Evolutionary conservation across 2,329 filamentous ascomycete genomes (phyloP).

Genomic region (Aotearoamyces nothofagi): DNA sequence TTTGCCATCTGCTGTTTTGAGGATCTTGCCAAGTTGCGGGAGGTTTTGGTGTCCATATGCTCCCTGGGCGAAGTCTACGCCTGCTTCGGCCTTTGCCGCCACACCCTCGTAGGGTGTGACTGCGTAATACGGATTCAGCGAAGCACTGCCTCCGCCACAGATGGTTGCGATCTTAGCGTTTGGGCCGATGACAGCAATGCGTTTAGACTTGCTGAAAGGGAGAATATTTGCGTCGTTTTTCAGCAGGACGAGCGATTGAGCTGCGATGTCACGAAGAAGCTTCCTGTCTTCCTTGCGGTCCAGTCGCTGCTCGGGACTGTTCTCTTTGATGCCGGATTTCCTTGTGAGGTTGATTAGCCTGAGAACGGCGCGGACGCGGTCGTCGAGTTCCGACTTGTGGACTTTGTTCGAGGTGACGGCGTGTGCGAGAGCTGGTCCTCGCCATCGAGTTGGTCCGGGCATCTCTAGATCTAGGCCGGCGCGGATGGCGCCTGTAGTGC

Average conservation of each 20-base stretch:
- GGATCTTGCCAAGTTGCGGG: constrained; percentile 37
- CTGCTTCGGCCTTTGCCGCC: constrained; percentile 7
- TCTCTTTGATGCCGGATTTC: constrained; percentile 3
- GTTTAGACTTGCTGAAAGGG: constrained; percentile 23
- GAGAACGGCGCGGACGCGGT: constrained; percentile 18
- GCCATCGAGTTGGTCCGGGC: constrained; percentile 22
- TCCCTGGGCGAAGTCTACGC: constrained; percentile 34
- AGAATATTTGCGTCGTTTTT: constrained; percentile 41
- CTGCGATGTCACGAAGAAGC: constrained; percentile 37
- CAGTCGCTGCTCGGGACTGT: constrained; percentile 7
- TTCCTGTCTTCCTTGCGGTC: constrained; percentile 11
- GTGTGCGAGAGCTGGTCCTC: constrained; percentile 10
- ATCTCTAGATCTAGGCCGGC: constrained; percentile 23
- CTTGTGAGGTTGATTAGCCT: constrained; percentile 14
- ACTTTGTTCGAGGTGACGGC: constrained; percentile 17
- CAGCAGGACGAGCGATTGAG: constrained; percentile 44
- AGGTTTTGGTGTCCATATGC: constrained; percentile 48
- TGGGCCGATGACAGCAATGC: constrained; percentile 34
- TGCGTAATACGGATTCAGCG: constrained; percentile 18
- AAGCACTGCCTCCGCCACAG: constrained; percentile 21
- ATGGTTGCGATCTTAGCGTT: constrained; percentile 27
- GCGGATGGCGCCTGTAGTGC: constrained; percentile 13
- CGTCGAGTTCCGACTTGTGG: constrained; percentile 14
- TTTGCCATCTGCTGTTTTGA: constrained; percentile 19
- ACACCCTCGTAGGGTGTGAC: constrained; percentile 20